Evolutionary conservation across 2,329 filamentous ascomycete genomes (phyloP).

Genomic region (Cercospora sp.): DNA sequence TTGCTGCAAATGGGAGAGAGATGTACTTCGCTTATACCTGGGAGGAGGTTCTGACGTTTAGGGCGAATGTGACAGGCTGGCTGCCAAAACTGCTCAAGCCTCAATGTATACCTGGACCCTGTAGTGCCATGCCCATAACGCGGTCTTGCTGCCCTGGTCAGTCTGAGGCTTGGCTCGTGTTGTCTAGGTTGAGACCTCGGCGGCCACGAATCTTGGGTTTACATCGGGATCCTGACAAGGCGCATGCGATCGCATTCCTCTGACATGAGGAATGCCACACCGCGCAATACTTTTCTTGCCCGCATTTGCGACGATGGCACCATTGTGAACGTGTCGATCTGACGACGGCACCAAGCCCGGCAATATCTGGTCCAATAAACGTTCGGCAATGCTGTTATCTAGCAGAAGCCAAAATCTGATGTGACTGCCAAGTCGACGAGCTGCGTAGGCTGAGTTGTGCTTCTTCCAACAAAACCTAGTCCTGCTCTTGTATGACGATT

Average conservation of each 20-base stretch:
- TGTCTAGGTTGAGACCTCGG: background rate
- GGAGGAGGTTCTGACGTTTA: background rate
- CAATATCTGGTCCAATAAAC: background rate
- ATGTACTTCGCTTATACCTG: background rate
- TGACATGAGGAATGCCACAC: background rate
- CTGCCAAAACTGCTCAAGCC: background rate
- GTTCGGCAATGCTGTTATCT: background rate
- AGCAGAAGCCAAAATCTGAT: background rate
- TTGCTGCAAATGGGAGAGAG: background rate
- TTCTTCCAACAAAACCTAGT: background rate
- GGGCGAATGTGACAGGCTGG: background rate
- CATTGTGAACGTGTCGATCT: background rate
- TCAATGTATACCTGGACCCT: background rate
- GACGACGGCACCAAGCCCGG: background rate
- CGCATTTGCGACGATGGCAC: background rate
- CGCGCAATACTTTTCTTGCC: background rate
- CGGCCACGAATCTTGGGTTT: conserved; percentile 8
- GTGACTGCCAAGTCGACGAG: background rate
- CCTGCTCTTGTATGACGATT: conserved; percentile 1
- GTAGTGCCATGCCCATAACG: conserved; percentile 6
- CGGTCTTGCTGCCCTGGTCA: conserved; percentile 1
- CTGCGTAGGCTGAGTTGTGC: background rate
- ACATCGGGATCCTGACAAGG: background rate
- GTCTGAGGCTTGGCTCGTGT: background rate
- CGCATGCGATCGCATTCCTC: background rate